Percentiles rank a stretch among this genome's conserved stretches.
phyloP scores from a whole-genome alignment of 176 grass and related monocot genomes.

The Aechmea fasciata region DNA sequence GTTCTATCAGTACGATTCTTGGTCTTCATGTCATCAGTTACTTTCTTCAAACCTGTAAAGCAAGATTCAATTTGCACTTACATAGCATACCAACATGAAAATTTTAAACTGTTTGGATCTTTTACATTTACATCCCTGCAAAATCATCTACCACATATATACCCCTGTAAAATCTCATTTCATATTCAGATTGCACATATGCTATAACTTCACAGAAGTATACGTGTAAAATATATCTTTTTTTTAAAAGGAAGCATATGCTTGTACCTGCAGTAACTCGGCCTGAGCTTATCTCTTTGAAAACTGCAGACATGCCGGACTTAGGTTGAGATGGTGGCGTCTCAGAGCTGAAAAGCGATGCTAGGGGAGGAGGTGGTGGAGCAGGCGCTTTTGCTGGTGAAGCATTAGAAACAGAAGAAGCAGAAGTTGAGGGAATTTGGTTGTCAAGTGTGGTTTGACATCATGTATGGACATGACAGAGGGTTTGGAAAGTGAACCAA shows the following conservation, averaged over 20 bases:
- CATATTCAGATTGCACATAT: not conserved
- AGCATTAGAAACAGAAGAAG: slow-evolving; percentile 47
- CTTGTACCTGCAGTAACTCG: slow-evolving; percentile 63
- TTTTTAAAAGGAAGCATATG: not conserved
- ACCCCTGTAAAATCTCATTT: not conserved
- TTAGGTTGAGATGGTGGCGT: slow-evolving; percentile 51
- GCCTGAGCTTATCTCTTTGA: slow-evolving; percentile 73
- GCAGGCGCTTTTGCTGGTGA: slow-evolving; percentile 34
- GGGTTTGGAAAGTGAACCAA: not conserved
- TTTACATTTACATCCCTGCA: too few relatives aligned
- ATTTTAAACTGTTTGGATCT: not conserved
- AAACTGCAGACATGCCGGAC: slow-evolving; percentile 84
- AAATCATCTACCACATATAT: too few relatives aligned
- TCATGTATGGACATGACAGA: not conserved
- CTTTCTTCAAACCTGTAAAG: slow-evolving; percentile 68
- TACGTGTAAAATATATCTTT: slow-evolving; percentile 3
- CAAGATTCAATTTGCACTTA: not conserved
- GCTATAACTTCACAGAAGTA: too few relatives aligned
- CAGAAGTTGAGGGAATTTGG: slow-evolving; percentile 17
- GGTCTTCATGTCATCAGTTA: slow-evolving; percentile 87
- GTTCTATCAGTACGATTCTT: slow-evolving; percentile 82
- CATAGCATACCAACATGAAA: not conserved
- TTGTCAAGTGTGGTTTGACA: not conserved
- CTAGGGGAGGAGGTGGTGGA: slow-evolving; percentile 55
- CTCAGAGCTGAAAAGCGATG: slow-evolving; percentile 54